These are phyloP conservation scores for Mrakia frigida DNA, from an alignment of 768 basidiomycete genomes.

Conservation along the genomic window DNA sequence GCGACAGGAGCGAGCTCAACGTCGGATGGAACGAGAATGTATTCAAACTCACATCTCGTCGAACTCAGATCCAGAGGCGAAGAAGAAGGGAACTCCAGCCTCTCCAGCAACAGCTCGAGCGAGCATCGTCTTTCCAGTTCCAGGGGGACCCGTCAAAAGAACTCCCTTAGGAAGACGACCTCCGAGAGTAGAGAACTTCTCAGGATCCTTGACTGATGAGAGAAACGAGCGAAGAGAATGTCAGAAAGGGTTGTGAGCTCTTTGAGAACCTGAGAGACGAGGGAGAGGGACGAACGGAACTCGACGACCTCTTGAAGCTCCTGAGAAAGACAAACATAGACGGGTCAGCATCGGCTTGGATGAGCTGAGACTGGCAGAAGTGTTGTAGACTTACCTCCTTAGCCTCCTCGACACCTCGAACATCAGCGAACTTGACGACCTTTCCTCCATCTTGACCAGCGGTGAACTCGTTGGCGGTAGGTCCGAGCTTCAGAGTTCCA, in stretches of 20 bases:
- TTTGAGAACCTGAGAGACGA: conserved; percentile 58
- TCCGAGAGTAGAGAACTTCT: conserved; percentile 80
- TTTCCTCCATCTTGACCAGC: conserved; percentile 59
- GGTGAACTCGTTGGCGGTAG: conserved; percentile 45
- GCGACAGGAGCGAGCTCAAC: background rate
- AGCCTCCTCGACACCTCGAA: conserved; percentile 95
- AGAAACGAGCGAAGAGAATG: conserved; percentile 69
- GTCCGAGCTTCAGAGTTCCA: conserved; percentile 30
- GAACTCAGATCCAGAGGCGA: conserved; percentile 95
- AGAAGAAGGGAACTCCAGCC: conserved; percentile 95
- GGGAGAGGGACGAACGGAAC: conserved; percentile 90
- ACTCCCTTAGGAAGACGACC: conserved; percentile 94
- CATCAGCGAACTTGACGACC: conserved; percentile 84
- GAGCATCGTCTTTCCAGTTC: conserved; percentile 96
- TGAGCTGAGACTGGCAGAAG: background rate
- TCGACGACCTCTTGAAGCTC: conserved; percentile 74
- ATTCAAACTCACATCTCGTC: conserved; percentile 75
- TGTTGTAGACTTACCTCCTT: conserved; percentile 60
- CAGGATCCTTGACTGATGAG: conserved; percentile 68
- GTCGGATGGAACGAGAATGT: conserved; percentile 79
- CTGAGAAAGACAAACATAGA: background rate
- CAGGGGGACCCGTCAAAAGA: conserved; percentile 54
- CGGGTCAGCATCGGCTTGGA: too few species aligned
- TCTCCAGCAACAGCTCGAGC: conserved; percentile 96
- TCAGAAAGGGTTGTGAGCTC: background rate